Base-by-base conservation (phyloP, 2,329 filamentous ascomycete species). In the Pseudogymnoascus sp. region DNA sequence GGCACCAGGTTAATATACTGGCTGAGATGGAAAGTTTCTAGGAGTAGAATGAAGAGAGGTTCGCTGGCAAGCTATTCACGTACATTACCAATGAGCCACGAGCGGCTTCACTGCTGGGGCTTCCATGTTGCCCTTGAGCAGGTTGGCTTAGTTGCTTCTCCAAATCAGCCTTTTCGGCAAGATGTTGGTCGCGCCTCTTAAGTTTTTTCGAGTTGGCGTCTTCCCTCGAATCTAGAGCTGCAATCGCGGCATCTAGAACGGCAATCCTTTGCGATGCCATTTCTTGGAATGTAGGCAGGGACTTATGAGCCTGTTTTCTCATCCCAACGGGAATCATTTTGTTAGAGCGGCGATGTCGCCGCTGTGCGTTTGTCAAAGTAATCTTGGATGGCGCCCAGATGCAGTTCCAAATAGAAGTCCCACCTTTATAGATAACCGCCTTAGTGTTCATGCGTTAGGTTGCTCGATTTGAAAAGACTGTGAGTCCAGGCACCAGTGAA, bases 281-380 rank as follows among this genome's bases (percentile, higher is more conserved):
- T 19, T 33, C 28, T 55, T 55, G 25, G n/a, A 55, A 55, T 55
- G 49, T 55, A 55, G 49, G 49, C 28, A 8, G 49, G 12, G 28
- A n/a, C 49, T 33, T 33, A 2, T 19, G 28, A 5, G 49, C 49
- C 28, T 55, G 49, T 33, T 55, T 55, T 28, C 49, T 55, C 49
- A 55, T 55, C 49, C 49, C 49, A 19, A 55, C 49, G 5, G 49
- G 49, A 55, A 55, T 22, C 49, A 55, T 55, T 30, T 55, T 55
- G 49, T 16, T 33, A 12, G 16, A 33, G 49, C 25, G 49, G 49
- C 28, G 6, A 55, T 33, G 49, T 33, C 16, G 49, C 49, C 8
- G 28, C 16, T 33, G 49, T 55, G 49, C 49, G 49, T 19, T 55
- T 33, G 49, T 55, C 25, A 55, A 33, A 16, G n/a, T 55, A 22